Conservation (phyloP, 2,329 filamentous ascomycete species). For the Lachnellula hyalina region DNA sequence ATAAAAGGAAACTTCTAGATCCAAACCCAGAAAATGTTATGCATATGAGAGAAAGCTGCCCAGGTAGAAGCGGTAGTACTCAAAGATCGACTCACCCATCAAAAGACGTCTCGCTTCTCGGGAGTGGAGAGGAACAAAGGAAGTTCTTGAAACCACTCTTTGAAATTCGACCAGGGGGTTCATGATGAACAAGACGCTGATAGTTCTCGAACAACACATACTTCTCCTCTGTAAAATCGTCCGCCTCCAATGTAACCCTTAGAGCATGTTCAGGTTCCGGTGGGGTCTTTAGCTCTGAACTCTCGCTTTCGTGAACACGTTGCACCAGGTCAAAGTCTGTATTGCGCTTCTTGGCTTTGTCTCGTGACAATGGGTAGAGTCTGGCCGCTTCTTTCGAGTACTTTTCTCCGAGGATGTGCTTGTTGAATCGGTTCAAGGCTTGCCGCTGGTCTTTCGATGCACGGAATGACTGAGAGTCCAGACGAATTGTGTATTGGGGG, state of each 20-base stretch:
- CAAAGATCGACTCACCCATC: conserved; percentile 38
- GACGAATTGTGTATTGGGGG: conserved; percentile 79
- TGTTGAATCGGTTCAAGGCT: conserved; percentile 71
- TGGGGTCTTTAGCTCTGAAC: conserved; percentile 39
- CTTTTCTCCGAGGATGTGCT: conserved; percentile 60
- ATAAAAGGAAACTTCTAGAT: too few relatives aligned
- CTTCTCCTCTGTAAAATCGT: conserved; percentile 71
- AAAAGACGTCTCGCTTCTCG: conserved; percentile 37
- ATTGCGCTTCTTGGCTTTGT: conserved; percentile 57
- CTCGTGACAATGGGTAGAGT: conserved; percentile 61
- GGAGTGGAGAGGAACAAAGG: conserved; percentile 65
- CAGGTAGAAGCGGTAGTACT: too few relatives aligned
- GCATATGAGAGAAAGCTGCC: too few relatives aligned
- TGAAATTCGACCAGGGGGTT: conserved; percentile 54
- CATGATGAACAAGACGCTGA: conserved; percentile 67
- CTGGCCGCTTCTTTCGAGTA: conserved; percentile 61
- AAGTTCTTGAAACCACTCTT: conserved; percentile 63
- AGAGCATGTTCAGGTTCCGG: conserved; percentile 63
- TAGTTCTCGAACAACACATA: conserved; percentile 69
- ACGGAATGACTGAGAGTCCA: conserved; percentile 61
- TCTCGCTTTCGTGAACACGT: conserved; percentile 66
- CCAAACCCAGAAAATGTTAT: too few relatives aligned
- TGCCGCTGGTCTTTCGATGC: conserved; percentile 69
- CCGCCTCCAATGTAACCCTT: conserved; percentile 63
- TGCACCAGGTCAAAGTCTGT: conserved; percentile 62